Base-by-base conservation (phyloP, 1,139 yeast species). In the Pichia sp. region DNA sequence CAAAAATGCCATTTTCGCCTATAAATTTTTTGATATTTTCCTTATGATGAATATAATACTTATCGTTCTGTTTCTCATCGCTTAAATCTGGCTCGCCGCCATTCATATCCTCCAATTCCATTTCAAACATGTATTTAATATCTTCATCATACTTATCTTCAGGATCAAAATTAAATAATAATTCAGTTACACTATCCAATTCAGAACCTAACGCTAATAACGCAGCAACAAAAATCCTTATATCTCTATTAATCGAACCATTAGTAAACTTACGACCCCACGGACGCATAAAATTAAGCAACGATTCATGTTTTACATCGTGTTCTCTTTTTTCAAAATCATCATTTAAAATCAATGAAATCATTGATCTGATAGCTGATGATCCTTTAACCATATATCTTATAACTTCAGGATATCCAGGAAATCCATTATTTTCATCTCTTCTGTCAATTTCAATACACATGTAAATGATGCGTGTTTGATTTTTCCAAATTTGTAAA, bases 131-230 rank as follows among this genome's bases (percentile, higher is more conserved):
- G 56, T 83, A 84, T 46, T 74, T 68, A 23, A 83, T 74, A 60
- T 84, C 92, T 52, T 82, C 89, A 57, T 84, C 94, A 52, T 76
- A 80, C 43, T 78, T 66, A 59, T 84, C 92, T 46, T 78, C 80
- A 35, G 80, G 78, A 47, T 77, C 83, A 46, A 80, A 61, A 55
- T 78, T 80, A 22, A 73, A 67, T 46, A 80, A 59, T 11, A 80
- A 63, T 43, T 76, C 80, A 1, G 79, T 76, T 11, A 78, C 69
- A 47, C 75, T 80, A 12, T 66, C 65, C 31, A 69, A 49, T 25
- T 67, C 71, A 4, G 64, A 55, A 0, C 76, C 77, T n/a, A 70
- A 51, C 0, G 74, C 71, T 12, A 71, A 51, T 62, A 71, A 43
- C 4, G 74, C 67, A 10, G 73, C 72, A 27, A 72, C 70, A 50